Conservation (phyloP, 345 rosid species). For the Salix brachista region DNA sequence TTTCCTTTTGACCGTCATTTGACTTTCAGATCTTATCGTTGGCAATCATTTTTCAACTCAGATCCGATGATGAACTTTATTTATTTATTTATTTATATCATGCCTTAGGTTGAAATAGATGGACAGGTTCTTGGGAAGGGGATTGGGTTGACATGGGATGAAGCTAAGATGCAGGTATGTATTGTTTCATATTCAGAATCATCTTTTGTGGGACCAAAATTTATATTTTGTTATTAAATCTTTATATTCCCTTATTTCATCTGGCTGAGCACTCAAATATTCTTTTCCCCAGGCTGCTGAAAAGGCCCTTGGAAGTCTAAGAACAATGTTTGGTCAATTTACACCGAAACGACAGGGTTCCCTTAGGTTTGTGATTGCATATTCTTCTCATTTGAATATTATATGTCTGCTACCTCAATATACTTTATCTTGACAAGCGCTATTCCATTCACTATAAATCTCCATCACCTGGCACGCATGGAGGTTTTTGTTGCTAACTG, state of each 20-base stretch:
- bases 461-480: not conserved
- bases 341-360: conserved; percentile 68
- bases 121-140: conserved; percentile 88
- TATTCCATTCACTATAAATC: not conserved
- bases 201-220: not conserved
- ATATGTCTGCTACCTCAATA: not conserved
- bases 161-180: conserved; percentile 82
- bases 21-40: not conserved
- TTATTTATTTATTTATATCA: not conserved
- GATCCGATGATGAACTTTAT: not conserved
- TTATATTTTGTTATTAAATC: conserved; percentile 6
- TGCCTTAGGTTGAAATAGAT: conserved; percentile 81
- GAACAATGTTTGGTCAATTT: conserved; percentile 60
- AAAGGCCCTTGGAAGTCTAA: conserved; percentile 65
- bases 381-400: not conserved
- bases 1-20: not conserved
- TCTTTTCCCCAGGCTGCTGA: conserved; percentile 70
- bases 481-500: not conserved
- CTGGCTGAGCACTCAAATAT: conserved; percentile 10
- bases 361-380: conserved; percentile 60
- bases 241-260: not conserved
- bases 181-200: not conserved
- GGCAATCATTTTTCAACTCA: conserved; percentile 2
- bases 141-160: conserved; percentile 83
- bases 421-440: not conserved